These are phyloP conservation scores for Phaeosphaeriaceae sp. DNA, from an alignment of 2,329 filamentous ascomycete species.

Conservation along the genomic window DNA sequence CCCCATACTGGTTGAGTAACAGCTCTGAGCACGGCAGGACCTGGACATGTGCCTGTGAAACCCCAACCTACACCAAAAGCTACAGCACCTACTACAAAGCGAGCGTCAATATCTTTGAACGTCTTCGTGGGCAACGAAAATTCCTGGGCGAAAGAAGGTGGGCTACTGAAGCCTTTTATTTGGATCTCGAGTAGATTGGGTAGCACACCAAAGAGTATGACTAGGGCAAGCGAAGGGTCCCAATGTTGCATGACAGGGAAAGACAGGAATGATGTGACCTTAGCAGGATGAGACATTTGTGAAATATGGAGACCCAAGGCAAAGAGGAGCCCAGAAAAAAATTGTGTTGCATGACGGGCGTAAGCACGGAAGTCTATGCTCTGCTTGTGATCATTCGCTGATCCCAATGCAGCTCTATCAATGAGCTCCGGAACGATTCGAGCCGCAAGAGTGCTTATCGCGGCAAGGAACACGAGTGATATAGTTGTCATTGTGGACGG, in stretches of 20 bases:
- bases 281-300: conserved; percentile 58
- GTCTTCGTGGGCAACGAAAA: conserved; percentile 55
- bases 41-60: conserved; percentile 58
- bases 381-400: conserved; percentile 10
- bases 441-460: conserved; percentile 32
- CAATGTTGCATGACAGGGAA: conserved; percentile 51
- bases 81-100: conserved; percentile 55
- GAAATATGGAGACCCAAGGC: conserved; percentile 59
- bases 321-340: conserved; percentile 58
- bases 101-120: conserved; percentile 56
- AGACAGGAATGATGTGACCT: conserved; percentile 59
- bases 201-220: conserved; percentile 58
- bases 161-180: conserved; percentile 29
- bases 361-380: conserved; percentile 3
- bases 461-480: conserved; percentile 45
- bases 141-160: conserved; percentile 51
- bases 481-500: conserved; percentile 43
- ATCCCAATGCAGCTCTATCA: conserved; percentile 5
- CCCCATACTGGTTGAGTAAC: conserved; percentile 58
- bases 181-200: conserved; percentile 51
- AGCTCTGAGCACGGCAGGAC: conserved; percentile 56
- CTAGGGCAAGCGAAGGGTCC: conserved; percentile 58
- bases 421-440: conserved; percentile 31
- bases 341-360: conserved; percentile 49
- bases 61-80: conserved; percentile 61